Evolutionary conservation across 495 filamentous ascomycete species (phyloP), one percentile per base, ranked within the genome.

Genomic region (Aspergillus cavernicola): DNA sequence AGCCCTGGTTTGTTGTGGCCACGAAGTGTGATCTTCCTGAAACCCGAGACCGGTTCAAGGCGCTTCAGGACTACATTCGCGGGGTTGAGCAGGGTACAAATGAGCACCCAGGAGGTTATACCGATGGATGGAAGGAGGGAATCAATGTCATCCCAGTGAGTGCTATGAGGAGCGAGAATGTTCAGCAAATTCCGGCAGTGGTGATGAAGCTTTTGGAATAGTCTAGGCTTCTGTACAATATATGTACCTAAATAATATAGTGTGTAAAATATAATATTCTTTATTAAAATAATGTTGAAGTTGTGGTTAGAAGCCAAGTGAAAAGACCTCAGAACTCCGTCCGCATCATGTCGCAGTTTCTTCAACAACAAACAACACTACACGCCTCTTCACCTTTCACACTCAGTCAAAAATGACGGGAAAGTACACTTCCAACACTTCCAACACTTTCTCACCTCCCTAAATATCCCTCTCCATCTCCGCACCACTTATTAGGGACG

Each of bases 1-100:
- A 98, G 66, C 90, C 92, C 6, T 98, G 95, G 95, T 93, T 96
- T 59, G 92, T 97, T 1, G 87, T 97, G 31, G 95, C 91, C 8
- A 96, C 92, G 31, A 98, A 98, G 68, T 92, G 89, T 9, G 93
- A 98, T 67, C 63, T 97, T 42, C 80, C 82, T 8, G 78, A 79
- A 1, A 93, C 95, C 6, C 78, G 89, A 67, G 79, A 85, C 19
- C 93, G 91, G 57, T 98, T 88, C 65, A 71, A 61, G 22, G 68
- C 68, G 42, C 66, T 98, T 58, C 83, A 84, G 49, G 68, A 67
- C 1, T 95, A 93, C 67, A 67, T 96, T 3, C 67, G 76, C 2
- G 74, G 68, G 2, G 76, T 95, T 4, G 76, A 78, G 31, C 66
- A 74, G 13, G 80, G 85, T 1, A 67, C 70, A 12, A 71, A 77